phyloP scores from a whole-genome alignment of 2,329 filamentous ascomycete species.

The Monilinia fructigena region DNA sequence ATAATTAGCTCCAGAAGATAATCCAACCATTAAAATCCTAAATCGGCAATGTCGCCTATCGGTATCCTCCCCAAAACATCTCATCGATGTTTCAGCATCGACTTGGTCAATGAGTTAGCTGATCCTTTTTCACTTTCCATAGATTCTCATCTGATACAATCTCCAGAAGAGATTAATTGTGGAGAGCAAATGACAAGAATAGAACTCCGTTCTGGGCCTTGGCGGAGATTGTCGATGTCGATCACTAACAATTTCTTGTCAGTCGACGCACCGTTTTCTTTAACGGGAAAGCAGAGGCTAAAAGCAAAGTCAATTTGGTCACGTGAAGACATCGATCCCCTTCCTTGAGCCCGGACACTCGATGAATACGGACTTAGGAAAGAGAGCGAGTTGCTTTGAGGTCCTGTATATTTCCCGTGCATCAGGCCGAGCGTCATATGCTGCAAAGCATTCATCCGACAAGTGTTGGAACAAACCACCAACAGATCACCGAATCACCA shows the following conservation, averaged over 20 bases:
- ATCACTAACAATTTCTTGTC: neutral
- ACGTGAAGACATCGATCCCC: neutral
- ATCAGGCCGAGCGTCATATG: neutral
- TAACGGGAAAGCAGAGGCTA: neutral
- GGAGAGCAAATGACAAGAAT: slow-evolving; percentile 6
- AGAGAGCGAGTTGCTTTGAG: neutral
- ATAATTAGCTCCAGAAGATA: too few species aligned
- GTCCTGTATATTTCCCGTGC: neutral
- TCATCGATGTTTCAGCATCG: slow-evolving; percentile 6
- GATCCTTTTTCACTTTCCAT: too few species aligned
- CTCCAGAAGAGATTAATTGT: neutral
- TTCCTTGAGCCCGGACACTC: neutral
- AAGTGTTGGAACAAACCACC: neutral
- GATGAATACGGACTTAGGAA: neutral
- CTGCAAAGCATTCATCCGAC: neutral
- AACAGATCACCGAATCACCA: neutral
- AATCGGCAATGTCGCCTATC: neutral
- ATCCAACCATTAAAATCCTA: neutral
- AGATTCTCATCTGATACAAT: too few species aligned
- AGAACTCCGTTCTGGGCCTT: slow-evolving; percentile 2
- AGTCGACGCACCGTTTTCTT: neutral
- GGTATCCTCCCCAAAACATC: slow-evolving; percentile 5
- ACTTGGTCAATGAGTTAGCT: neutral
- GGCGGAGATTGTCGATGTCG: neutral
- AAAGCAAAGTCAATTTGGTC: neutral